Conservation (phyloP, 2,329 filamentous ascomycete species). For the Aspergillus proliferans region DNA sequence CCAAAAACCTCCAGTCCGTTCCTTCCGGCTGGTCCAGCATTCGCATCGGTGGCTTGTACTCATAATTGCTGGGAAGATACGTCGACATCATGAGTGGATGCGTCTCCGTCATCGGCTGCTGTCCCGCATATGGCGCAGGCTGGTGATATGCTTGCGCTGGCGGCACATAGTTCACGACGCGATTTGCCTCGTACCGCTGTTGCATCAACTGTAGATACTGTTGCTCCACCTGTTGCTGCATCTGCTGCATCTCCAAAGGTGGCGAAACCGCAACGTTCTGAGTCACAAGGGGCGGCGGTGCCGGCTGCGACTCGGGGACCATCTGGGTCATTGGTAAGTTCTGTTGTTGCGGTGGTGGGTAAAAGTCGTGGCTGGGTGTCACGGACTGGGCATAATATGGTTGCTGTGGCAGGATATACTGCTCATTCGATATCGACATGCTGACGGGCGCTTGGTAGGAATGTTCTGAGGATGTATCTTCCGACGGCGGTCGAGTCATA, state of each 20-base stretch:
- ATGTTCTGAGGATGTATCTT: conserved; percentile 32
- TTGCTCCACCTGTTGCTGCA: conserved; percentile 27
- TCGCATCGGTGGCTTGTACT: conserved; percentile 28
- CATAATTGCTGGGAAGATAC: conserved; percentile 24
- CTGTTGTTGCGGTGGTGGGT: conserved; percentile 19
- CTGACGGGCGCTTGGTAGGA: conserved; percentile 28
- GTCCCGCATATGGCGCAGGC: conserved; percentile 15
- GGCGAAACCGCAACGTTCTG: conserved; percentile 26
- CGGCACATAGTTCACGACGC: conserved; percentile 23
- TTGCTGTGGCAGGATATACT: conserved; percentile 32
- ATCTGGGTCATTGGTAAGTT: conserved; percentile 27
- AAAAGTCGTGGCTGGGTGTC: conserved; percentile 32
- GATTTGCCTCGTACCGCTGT: conserved; percentile 26
- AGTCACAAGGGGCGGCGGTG: conserved; percentile 23
- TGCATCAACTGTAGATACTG: conserved; percentile 25
- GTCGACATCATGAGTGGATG: conserved; percentile 26
- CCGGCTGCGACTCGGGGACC: conserved; percentile 25
- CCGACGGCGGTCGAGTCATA: conserved; percentile 29
- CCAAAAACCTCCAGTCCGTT: conserved; percentile 36
- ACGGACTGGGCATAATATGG: conserved; percentile 28
- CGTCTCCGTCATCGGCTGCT: conserved; percentile 22
- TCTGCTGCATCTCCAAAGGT: conserved; percentile 24
- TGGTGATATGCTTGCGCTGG: conserved; percentile 22
- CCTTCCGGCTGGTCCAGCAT: conserved; percentile 34
- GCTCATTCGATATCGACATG: conserved; percentile 25